A percentile compares a stretch with the other conserved stretches of the same genome.
These are phyloP conservation scores for Vanilla planifolia DNA, from an alignment of 106 monocot genomes.

Conservation along the genomic window DNA sequence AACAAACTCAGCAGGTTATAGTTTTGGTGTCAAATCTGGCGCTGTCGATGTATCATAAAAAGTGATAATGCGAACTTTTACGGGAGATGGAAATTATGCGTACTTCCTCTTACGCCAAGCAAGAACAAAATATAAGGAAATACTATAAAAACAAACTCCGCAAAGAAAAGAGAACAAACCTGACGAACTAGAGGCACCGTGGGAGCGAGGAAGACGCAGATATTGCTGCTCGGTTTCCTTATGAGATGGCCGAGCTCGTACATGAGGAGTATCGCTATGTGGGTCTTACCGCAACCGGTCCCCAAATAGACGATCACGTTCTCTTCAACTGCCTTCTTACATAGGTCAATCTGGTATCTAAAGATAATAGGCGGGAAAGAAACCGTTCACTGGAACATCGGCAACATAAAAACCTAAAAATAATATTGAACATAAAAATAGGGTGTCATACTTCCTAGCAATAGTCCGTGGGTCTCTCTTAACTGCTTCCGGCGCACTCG, in stretches of 20 bases:
- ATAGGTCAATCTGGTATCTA: slow-evolving; percentile 89
- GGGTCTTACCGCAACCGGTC: slow-evolving; percentile 95
- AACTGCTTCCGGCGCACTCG: not conserved
- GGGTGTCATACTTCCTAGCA: slow-evolving; percentile 34
- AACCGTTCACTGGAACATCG: not conserved
- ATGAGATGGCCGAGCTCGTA: slow-evolving; percentile 70
- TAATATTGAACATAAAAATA: not conserved
- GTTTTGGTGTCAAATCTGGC: too few species aligned
- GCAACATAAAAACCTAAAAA: not conserved
- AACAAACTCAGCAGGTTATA: too few species aligned
- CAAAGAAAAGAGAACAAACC: slow-evolving; percentile 27
- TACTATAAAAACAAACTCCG: not conserved
- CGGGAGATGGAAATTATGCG: too few species aligned
- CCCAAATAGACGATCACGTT: slow-evolving; percentile 86
- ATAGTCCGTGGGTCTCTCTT: slow-evolving; percentile 41
- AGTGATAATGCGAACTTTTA: too few species aligned
- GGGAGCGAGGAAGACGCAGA: slow-evolving; percentile 92
- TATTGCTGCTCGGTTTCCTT: slow-evolving; percentile 51
- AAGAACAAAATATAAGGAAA: too few species aligned
- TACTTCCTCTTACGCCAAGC: too few species aligned
- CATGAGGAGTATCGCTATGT: slow-evolving; percentile 89
- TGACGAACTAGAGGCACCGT: slow-evolving; percentile 76
- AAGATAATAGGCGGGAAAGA: not conserved
- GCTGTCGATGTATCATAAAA: too few species aligned
- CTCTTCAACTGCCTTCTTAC: slow-evolving; percentile 71